phyloP scores from a whole-genome alignment of 1,139 yeast species.

The Yamadazyma spencermartinsiae region DNA sequence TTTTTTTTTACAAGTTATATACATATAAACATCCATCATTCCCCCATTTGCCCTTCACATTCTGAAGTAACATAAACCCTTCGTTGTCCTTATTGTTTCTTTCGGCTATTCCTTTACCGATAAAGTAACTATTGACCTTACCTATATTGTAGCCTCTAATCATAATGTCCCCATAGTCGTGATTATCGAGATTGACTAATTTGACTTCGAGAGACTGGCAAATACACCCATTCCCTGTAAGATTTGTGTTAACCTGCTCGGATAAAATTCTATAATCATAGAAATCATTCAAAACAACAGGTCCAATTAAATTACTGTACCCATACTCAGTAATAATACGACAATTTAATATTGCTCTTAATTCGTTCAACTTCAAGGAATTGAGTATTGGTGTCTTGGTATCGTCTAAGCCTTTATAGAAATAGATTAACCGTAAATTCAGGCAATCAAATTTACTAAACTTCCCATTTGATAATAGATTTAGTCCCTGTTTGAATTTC shows the following conservation, averaged over 20 bases:
- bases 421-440: conserved; percentile 41
- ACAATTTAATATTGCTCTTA: conserved; percentile 49
- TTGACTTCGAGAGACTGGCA: conserved; percentile 53
- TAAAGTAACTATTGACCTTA: conserved; percentile 30
- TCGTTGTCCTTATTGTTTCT: conserved; percentile 35
- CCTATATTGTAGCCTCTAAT: conserved; percentile 72
- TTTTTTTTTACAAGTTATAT: conserved; percentile 7
- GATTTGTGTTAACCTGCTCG: conserved; percentile 12
- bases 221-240: conserved; percentile 44
- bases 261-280: conserved; percentile 59
- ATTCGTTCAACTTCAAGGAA: conserved; percentile 35
- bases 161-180: conserved; percentile 49
- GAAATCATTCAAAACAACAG: conserved; percentile 57
- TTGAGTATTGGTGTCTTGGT: conserved; percentile 15
- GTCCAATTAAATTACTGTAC: conserved; percentile 52
- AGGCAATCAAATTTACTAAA: conserved; percentile 15
- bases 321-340: conserved; percentile 57
- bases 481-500: conserved; percentile 19
- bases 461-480: conserved; percentile 30
- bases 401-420: conserved; percentile 25
- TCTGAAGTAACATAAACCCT: conserved; percentile 61
- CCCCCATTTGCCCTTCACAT: conserved; percentile 60
- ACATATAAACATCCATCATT: conserved; percentile 71
- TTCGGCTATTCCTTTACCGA: conserved; percentile 18
- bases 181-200: conserved; percentile 31